A percentile compares a stretch with the other conserved stretches of the same genome.
These are phyloP conservation scores for Kazachstania kunashirensis DNA, from an alignment of 805 yeast species.

Conservation along the genomic window DNA sequence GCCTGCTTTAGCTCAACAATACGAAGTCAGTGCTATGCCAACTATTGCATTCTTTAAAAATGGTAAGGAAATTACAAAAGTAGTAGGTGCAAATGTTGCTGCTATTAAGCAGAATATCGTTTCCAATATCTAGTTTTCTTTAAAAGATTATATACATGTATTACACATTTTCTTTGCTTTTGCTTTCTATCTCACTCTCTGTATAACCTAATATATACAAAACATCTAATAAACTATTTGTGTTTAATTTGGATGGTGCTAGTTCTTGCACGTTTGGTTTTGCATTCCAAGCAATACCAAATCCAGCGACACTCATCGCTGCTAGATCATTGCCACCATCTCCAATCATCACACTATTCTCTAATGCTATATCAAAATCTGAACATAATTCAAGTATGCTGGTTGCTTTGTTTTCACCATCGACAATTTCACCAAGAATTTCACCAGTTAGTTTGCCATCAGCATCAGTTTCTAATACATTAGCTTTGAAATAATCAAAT, in stretches of 20 bases:
- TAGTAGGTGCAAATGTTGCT: conserved; percentile 86
- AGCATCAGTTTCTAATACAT: conserved; percentile 43
- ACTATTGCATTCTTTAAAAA: conserved; percentile 68
- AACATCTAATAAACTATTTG: conserved; percentile 61
- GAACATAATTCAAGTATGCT: conserved; percentile 53
- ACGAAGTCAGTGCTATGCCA: conserved; percentile 54
- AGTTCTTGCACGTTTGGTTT: conserved; percentile 79
- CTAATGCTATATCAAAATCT: conserved; percentile 42
- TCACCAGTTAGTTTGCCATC: conserved; percentile 56
- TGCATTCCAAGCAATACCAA: conserved; percentile 96
- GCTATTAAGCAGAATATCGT: conserved; percentile 63
- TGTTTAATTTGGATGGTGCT: conserved; percentile 78
- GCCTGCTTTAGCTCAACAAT: conserved; percentile 61
- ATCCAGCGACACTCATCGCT: conserved; percentile 89
- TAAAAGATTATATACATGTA: background rate
- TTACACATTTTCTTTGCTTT: background rate
- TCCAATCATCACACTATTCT: conserved; percentile 71
- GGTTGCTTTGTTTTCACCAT: conserved; percentile 74
- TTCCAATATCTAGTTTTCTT: conserved; percentile 36
- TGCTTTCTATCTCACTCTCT: conserved; percentile 40
- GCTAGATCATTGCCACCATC: conserved; percentile 94
- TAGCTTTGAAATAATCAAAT: conserved; percentile 85
- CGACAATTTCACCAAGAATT: conserved; percentile 73
- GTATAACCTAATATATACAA: conserved; percentile 72
- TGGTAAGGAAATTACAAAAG: conserved; percentile 69